phyloP scores from a whole-genome alignment of 2,329 filamentous ascomycete genomes.

The Cercospora sp. region DNA sequence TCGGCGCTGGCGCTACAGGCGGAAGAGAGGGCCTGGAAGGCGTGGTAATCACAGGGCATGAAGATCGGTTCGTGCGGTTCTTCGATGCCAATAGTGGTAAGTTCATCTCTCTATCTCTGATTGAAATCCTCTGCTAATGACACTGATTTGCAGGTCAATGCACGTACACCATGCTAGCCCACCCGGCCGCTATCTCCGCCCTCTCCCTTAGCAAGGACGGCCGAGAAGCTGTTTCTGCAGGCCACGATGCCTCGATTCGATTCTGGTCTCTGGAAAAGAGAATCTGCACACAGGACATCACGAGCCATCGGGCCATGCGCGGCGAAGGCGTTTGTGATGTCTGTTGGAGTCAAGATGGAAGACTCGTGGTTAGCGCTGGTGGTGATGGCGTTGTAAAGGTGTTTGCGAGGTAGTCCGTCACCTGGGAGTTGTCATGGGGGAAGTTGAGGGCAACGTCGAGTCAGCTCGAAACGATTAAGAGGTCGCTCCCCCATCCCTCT shows the following conservation, averaged over 20 bases:
- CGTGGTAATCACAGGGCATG: conserved; percentile 92
- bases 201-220: conserved; percentile 91
- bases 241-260: conserved; percentile 89
- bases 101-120: conserved; percentile 41
- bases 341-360: conserved; percentile 92
- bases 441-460: background rate
- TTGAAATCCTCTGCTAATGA: conserved; percentile 23
- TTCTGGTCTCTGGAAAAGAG: conserved; percentile 98
- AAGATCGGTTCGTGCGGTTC: conserved; percentile 93
- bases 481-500: background rate
- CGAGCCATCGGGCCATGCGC: conserved; percentile 87
- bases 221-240: conserved; percentile 89
- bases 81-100: conserved; percentile 98
- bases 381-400: conserved; percentile 97
- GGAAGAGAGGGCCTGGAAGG: conserved; percentile 77
- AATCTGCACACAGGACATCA: conserved; percentile 92
- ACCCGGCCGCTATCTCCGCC: conserved; percentile 88
- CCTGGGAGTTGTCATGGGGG: too few species aligned
- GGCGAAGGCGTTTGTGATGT: conserved; percentile 93
- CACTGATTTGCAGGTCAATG: conserved; percentile 72
- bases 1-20: conserved; percentile 78
- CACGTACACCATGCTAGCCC: conserved; percentile 97
- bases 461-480: background rate
- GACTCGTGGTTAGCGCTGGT: conserved; percentile 91
- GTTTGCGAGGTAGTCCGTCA: conserved; percentile 51